These are phyloP conservation scores for Oryza glumipatula DNA, from an alignment of 176 grass and related monocot species.

Conservation along the genomic window DNA sequence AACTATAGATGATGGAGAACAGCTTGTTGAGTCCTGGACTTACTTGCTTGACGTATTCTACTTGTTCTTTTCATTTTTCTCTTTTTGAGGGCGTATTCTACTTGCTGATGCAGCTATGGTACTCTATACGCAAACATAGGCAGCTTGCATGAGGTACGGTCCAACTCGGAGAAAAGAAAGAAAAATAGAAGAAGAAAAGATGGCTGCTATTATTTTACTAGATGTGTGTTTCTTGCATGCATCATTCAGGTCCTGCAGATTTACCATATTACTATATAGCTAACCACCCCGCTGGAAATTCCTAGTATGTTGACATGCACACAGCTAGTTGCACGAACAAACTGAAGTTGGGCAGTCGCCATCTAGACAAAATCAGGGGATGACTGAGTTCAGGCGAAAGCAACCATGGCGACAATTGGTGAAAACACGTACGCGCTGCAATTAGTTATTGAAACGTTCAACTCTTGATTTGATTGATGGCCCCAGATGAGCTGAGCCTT, in stretches of 20 bases:
- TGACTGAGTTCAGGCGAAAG: not conserved
- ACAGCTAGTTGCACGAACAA: not conserved
- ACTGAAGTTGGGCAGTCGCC: not conserved
- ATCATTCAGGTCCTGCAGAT: not conserved
- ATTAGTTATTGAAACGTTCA: no score
- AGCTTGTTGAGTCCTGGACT: not conserved
- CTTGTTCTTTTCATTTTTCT: not conserved
- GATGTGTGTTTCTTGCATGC: not conserved
- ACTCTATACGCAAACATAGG: not conserved
- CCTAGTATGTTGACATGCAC: not conserved
- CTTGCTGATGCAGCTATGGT: not conserved
- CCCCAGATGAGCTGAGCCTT: not conserved
- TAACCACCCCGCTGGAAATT: not conserved
- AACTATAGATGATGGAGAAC: not conserved
- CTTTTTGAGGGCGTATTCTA: not conserved
- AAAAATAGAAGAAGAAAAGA: not conserved
- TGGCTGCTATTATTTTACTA: not conserved
- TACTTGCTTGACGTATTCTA: constrained; percentile 28
- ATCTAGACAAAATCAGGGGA: not conserved
- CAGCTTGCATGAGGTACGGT: not conserved
- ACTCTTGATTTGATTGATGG: no score
- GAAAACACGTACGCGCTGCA: not conserved
- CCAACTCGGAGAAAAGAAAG: not conserved
- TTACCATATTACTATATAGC: no score
- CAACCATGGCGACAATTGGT: not conserved